Conservation (phyloP, 768 basidiomycete species). For the Psilocybe subaeruginosa region DNA sequence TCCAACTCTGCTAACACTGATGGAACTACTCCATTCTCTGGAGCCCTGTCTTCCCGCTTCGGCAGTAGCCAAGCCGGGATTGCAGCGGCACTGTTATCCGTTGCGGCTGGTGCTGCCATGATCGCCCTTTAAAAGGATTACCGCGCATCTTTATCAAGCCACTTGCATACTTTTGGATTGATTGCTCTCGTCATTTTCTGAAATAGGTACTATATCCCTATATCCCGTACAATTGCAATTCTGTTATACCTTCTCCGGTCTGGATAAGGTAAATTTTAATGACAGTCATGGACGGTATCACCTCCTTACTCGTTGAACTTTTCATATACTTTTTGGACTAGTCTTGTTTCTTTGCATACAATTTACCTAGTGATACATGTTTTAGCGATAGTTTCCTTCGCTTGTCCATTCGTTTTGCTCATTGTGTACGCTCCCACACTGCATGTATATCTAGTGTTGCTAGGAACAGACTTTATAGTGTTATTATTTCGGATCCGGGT, state of each 20-base stretch:
- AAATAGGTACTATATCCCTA: not conserved
- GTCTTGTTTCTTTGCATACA: not conserved
- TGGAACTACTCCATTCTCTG: constrained; percentile 26
- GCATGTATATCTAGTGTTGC: constrained; percentile 12
- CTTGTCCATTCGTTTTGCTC: constrained; percentile 19
- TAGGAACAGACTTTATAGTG: not conserved
- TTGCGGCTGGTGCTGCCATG: constrained; percentile 49
- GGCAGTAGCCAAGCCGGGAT: constrained; percentile 19
- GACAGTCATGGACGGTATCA: not conserved
- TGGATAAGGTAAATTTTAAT: not conserved
- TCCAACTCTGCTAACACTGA: constrained; percentile 17
- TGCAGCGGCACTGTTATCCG: constrained; percentile 44
- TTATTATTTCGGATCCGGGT: not conserved
- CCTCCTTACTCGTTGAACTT: not conserved
- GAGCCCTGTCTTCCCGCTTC: constrained; percentile 35
- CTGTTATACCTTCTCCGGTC: not conserved
- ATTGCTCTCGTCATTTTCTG: not conserved
- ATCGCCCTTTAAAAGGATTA: constrained; percentile 40
- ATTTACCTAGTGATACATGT: constrained; percentile 2
- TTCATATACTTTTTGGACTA: not conserved
- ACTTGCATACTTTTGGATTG: not conserved
- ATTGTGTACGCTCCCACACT: constrained; percentile 3
- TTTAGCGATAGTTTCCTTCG: constrained; percentile 17
- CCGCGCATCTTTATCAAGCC: not conserved
- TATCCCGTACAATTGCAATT: not conserved